Base-by-base conservation (phyloP, 2,329 filamentous ascomycete genomes). In the Aphanoascus verrucosus region DNA sequence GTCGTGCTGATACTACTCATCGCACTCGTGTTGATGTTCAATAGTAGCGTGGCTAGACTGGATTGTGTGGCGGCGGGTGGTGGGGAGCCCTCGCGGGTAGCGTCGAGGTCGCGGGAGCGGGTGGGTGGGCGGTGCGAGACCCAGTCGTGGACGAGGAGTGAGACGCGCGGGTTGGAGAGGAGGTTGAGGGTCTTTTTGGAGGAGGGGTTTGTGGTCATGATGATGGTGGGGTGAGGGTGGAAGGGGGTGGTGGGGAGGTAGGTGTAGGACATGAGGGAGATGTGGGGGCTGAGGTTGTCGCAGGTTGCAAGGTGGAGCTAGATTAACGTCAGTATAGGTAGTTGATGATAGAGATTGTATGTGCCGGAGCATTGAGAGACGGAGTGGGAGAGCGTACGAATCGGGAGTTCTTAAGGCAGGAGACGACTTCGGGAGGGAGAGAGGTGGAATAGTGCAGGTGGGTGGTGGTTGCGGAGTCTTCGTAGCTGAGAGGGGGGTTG, bases 191-290 rank as follows among this genome's bases (percentile, higher is more conserved):
- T 84, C 60, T 84, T 81, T 35, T 79, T 71, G 2, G 84, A 81
- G 62, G 84, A 84, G 19, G 86, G 80, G 63, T 90, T 82, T 2
- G 85, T 94, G 53, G 93, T 97, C 86, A 91, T 90, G 76, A 97
- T 85, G 65, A 97, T 94, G 59, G 89, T 85, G n/a, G 88, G 84
- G n/a, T 74, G 71, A 49, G 77, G 65, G 38, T 80, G 78, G 69
- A 82, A 85, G 38, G 82, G 83, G 14, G 86, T 87, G 5, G 78
- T 82, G 38, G 89, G 85, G 19, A 98, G 85, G 72, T 96, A 97
- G 65, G 93, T 97, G 75, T 97, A 97, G 76, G 94, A 96, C 93
- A 98, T 98, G 59, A 98, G 82, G 37, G 89, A 94, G 60, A 97
- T 88, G 68, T 97, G 88, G 8, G 93, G 93, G 58, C 83, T 77